A percentile compares a stretch with the other conserved stretches of the same genome.
phyloP scores from a whole-genome alignment of 257 asterid species.

The Misopates orontium region DNA sequence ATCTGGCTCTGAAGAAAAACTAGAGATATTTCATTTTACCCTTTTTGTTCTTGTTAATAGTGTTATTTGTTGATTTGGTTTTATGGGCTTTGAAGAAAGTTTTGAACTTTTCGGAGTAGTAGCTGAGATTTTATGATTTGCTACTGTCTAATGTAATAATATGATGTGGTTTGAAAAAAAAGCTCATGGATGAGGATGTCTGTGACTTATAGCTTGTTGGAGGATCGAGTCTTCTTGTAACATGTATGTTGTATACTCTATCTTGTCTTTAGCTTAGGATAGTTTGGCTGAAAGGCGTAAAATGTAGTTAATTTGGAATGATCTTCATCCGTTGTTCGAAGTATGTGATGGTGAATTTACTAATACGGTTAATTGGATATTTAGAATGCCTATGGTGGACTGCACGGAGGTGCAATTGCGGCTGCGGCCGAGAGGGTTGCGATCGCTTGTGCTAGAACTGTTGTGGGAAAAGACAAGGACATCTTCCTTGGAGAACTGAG shows the following conservation, averaged over 20 bases:
- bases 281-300: too few relatives aligned
- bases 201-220: background rate
- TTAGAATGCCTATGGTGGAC: conserved; percentile 65
- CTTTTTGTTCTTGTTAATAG: conserved; percentile 3
- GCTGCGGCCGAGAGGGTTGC: conserved; percentile 70
- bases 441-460: conserved; percentile 79
- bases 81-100: conserved; percentile 1
- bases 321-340: background rate
- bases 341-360: background rate
- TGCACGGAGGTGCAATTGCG: conserved; percentile 94
- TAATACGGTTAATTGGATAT: background rate
- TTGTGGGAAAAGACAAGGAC: conserved; percentile 66
- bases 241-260: background rate
- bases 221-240: background rate
- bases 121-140: background rate
- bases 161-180: too few relatives aligned
- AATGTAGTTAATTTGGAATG: background rate
- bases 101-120: background rate
- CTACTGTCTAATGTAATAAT: background rate
- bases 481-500: conserved; percentile 86
- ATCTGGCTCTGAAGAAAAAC: too few relatives aligned
- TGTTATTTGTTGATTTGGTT: background rate
- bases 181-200: too few relatives aligned
- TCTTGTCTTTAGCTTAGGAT: too few relatives aligned
- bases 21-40: too few relatives aligned